Conservation (phyloP, 345 rosid genomes). For the Lumnitzera littorea region DNA sequence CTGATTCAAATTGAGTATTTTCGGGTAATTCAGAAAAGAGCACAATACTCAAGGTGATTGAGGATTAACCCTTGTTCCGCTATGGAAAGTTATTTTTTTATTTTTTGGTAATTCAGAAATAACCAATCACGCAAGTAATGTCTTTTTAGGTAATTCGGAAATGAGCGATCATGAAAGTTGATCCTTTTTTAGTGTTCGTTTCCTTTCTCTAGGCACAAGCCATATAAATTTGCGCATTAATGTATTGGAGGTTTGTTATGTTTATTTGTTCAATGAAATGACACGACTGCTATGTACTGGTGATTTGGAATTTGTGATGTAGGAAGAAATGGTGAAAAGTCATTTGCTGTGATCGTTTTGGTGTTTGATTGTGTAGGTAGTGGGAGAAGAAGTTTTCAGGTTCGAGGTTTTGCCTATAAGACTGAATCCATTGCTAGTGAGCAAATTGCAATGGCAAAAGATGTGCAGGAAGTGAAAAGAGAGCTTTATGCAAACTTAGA, state of each 20-base stretch:
- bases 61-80: too few relatives aligned
- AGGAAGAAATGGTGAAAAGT: background rate
- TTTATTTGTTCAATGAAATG: background rate
- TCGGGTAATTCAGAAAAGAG: too few relatives aligned
- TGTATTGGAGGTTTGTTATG: too few relatives aligned
- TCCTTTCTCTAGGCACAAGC: too few relatives aligned
- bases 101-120: too few relatives aligned
- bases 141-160: too few relatives aligned
- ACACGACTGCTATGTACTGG: background rate
- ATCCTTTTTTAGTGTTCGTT: too few relatives aligned
- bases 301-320: background rate
- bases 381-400: constrained; percentile 13
- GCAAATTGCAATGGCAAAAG: constrained; percentile 36
- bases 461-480: constrained; percentile 26
- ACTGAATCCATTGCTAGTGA: constrained; percentile 24
- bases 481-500: constrained; percentile 54
- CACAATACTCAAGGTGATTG: too few relatives aligned
- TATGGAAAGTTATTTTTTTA: too few relatives aligned
- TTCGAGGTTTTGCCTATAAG: constrained; percentile 19
- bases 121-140: too few relatives aligned
- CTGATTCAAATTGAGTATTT: constrained; percentile 1
- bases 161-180: too few relatives aligned
- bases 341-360: background rate
- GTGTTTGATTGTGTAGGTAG: constrained; percentile 23
- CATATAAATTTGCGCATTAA: too few relatives aligned